Conservation (phyloP, 495 filamentous ascomycete species). For the Aspergillus leporis region DNA sequence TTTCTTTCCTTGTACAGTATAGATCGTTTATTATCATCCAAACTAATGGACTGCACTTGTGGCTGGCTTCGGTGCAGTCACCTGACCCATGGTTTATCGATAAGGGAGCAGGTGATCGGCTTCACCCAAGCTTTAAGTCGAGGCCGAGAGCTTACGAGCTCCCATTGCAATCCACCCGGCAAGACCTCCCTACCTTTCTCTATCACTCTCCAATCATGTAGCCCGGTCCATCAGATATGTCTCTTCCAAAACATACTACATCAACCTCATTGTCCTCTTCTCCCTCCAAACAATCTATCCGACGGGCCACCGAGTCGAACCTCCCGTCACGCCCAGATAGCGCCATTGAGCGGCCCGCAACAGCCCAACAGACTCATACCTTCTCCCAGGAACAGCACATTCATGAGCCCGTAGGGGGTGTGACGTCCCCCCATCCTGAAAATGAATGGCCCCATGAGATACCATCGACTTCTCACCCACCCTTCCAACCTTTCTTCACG, state of each 20-base stretch:
- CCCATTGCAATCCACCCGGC: not conserved
- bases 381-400: slow-evolving; percentile 15
- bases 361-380: slow-evolving; percentile 19
- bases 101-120: slow-evolving; percentile 11
- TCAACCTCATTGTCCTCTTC: slow-evolving; percentile 30
- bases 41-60: not conserved
- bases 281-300: slow-evolving; percentile 32
- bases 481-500: slow-evolving; percentile 55
- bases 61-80: not conserved
- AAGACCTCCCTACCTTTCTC: slow-evolving; percentile 8
- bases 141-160: not conserved
- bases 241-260: slow-evolving; percentile 33
- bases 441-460: slow-evolving; percentile 15
- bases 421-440: slow-evolving; percentile 11
- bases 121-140: slow-evolving; percentile 1
- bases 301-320: slow-evolving; percentile 10
- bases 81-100: slow-evolving; percentile 19
- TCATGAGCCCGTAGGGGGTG: slow-evolving; percentile 6
- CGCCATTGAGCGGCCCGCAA: slow-evolving; percentile 24
- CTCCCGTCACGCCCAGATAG: slow-evolving; percentile 24
- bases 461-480: slow-evolving; percentile 18
- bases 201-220: slow-evolving; percentile 35
- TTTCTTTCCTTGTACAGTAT: not conserved
- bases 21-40: not conserved
- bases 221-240: slow-evolving; percentile 36